Evolutionary conservation across 768 basidiomycete genomes (phyloP), one percentile per base, ranked within the genome.

Genomic region (Psilocybe sp.): DNA sequence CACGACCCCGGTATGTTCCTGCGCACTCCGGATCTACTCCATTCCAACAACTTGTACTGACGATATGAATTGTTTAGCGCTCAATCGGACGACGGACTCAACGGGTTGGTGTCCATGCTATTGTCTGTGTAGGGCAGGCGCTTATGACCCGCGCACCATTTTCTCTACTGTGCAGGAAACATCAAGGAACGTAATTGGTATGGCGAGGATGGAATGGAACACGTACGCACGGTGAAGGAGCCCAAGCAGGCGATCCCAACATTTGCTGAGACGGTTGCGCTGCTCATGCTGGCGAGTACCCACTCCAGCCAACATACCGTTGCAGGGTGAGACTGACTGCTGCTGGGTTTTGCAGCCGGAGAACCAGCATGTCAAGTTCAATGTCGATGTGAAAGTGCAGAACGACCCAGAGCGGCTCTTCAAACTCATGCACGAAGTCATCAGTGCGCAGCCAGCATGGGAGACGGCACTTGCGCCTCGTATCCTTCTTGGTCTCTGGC

Each of bases 351-450:
- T 18, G 19, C 48, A 87, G 85, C 83, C 85, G 39, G 85, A 88
- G 69, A 89, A 90, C 67, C 75, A 70, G 33, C 86, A 88, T 52
- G 82, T 87, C 63, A 81, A 80, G 54, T 85, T 88, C 61, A 84
- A 98, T 73, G 81, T 98, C 53, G 96, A 98, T 64, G 90, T 97
- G 64, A 99, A 99, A 70, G 80, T 87, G 20, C 85, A 92, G 62
- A 98, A 98, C 63, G 84, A 94, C 62, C 93, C 96, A 0, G 84
- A 83, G 49, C 80, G 80, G n/a, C 77, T 96, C 31, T 97, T 95
- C 71, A 63, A 69, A 18, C 72, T 94, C 38, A 92, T 97, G 82
- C 78, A 89, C 69, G 66, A 68, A 36, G 73, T 78, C 50, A 82
- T 96, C 51, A 73, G 79, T 12, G 59, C 74, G 6, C 80, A 92